Conservation (phyloP, 192 early-diverging fungal genomes). For the Tieghemiomyces parasiticus region DNA sequence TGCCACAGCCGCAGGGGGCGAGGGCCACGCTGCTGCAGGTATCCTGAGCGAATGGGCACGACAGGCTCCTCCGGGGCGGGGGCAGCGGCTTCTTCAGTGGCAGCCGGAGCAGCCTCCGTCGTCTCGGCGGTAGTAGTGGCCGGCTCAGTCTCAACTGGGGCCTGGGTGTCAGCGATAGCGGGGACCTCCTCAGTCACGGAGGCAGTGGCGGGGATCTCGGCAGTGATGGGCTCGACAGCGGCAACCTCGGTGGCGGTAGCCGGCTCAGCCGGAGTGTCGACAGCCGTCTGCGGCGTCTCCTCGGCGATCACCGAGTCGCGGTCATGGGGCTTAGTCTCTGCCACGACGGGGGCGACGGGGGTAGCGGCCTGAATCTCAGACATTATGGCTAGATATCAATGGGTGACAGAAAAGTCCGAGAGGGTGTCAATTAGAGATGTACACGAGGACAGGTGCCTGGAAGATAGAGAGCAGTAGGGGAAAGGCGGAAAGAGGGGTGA, state of each 20-base stretch:
- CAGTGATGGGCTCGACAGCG: neutral
- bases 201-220: no score
- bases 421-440: no score
- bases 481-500: no score
- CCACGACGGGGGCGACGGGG: neutral
- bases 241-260: neutral
- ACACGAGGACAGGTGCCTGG: no score
- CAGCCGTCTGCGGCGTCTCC: neutral
- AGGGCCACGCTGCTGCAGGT: conserved; percentile 6
- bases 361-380: neutral
- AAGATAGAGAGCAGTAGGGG: no score
- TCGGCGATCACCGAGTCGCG: conserved; percentile 4
- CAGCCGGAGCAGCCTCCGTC: neutral
- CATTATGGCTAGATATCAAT: no score
- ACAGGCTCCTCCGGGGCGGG: neutral
- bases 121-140: neutral
- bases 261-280: conserved; percentile 9
- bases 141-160: neutral
- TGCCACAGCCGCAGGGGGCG: conserved; percentile 9
- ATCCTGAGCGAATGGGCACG: neutral
- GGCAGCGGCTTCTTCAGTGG: neutral
- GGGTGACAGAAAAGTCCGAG: no score
- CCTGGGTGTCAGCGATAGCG: no score
- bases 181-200: neutral
- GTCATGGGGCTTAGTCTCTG: neutral